Percentiles rank a stretch among this genome's conserved stretches.
Conservation (phyloP, 2,329 filamentous ascomycete genomes). For the Paradendryphiella salina region DNA sequence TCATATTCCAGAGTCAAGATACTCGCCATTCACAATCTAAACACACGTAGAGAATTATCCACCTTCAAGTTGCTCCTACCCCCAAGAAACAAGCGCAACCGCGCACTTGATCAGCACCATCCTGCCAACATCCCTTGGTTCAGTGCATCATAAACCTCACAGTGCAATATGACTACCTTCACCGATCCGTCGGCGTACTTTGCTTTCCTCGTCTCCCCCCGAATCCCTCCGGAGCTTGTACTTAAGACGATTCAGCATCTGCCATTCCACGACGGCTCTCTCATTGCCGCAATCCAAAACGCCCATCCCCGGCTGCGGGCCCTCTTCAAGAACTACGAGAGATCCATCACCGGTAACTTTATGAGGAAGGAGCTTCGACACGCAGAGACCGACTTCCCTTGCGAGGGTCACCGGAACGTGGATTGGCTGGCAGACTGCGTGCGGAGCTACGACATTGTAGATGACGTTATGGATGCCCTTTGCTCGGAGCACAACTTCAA, state of each 20-base stretch:
- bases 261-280: conserved; percentile 28
- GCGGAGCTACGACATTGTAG: conserved; percentile 34
- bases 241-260: conserved; percentile 33
- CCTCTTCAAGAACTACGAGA: conserved; percentile 31
- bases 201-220: conserved; percentile 19
- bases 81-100: neutral
- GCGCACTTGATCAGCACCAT: neutral
- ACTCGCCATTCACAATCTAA: neutral
- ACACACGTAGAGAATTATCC: neutral
- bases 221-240: conserved; percentile 36
- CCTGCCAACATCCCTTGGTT: neutral
- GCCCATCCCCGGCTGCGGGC: conserved; percentile 25
- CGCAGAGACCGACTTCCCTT: conserved; percentile 34
- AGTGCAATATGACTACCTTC: conserved; percentile 16
- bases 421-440: conserved; percentile 37
- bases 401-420: conserved; percentile 12
- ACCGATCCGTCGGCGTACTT: neutral
- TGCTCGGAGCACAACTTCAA: conserved; percentile 33
- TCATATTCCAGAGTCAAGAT: conserved; percentile 2
- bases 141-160: neutral
- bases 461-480: conserved; percentile 39
- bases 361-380: conserved; percentile 34
- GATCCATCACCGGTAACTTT: conserved; percentile 30
- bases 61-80: neutral
- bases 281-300: conserved; percentile 21